These are phyloP conservation scores for Triticum monococcum DNA, from an alignment of 176 grass and related monocot species.

Conservation along the genomic window DNA sequence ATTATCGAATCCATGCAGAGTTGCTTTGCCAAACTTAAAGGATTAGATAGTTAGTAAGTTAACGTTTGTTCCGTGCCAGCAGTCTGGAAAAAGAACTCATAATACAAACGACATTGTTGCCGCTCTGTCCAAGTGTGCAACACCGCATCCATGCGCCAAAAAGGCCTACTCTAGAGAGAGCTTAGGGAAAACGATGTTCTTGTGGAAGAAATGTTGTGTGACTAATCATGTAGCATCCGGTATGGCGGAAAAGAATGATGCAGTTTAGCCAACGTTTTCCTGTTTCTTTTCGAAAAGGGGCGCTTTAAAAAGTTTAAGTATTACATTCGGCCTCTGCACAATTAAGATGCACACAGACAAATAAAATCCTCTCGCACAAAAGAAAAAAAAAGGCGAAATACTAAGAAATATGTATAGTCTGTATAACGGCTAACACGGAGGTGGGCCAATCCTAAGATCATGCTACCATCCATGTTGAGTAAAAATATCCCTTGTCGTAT, in stretches of 20 bases:
- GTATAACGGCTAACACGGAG: too few species aligned
- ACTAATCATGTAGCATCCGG: neutral
- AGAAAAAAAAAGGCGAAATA: too few species aligned
- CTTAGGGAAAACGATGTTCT: neutral
- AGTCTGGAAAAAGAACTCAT: neutral
- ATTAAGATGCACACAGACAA: too few species aligned
- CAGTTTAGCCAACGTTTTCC: neutral
- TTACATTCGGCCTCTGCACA: too few species aligned
- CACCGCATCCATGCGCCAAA: too few species aligned
- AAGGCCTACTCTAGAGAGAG: neutral
- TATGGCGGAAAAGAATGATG: neutral
- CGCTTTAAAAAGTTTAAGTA: too few species aligned
- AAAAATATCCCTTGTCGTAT: too few species aligned
- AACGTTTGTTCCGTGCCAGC: neutral
- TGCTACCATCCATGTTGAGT: too few species aligned
- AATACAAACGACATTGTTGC: neutral
- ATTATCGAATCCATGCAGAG: slow-evolving; percentile 26
- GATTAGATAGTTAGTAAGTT: slow-evolving; percentile 25
- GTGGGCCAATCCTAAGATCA: too few species aligned
- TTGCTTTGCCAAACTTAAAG: slow-evolving; percentile 36
- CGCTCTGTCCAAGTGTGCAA: neutral
- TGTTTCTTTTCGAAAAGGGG: neutral
- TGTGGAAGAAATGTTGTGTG: neutral
- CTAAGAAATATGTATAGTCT: too few species aligned
- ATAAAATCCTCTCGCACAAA: too few species aligned